A percentile compares a stretch with the other conserved stretches of the same genome.
Evolutionary conservation across 176 grass and related monocot genomes (phyloP).

Genomic region (Pontederia paniculata): DNA sequence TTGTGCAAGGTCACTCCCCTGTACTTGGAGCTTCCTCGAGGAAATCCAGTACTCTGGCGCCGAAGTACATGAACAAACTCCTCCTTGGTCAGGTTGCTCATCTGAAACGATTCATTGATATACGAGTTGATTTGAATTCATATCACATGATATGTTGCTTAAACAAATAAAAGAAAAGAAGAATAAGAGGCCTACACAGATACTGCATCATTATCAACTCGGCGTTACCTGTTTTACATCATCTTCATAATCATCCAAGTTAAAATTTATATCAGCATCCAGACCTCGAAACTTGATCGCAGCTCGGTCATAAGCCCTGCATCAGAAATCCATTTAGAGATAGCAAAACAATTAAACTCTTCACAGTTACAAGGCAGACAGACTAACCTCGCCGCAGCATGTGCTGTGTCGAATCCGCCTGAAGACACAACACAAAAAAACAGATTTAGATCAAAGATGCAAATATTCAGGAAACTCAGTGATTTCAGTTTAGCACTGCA

Average conservation of each 20-base stretch:
- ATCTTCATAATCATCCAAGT: conserved; percentile 11
- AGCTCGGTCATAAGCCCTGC: conserved; percentile 15
- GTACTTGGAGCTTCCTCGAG: conserved; percentile 14
- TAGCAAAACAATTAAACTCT: neutral
- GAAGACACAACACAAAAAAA: neutral
- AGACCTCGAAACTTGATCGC: conserved; percentile 14
- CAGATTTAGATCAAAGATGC: neutral
- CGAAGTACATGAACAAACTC: conserved; percentile 16
- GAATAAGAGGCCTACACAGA: too few species aligned
- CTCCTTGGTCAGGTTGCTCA: conserved; percentile 17
- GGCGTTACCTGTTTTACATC: conserved; percentile 6
- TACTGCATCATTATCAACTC: too few species aligned
- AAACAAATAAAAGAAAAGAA: too few species aligned
- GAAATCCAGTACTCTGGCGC: conserved; percentile 9
- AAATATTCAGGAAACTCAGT: too few species aligned
- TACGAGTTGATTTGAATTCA: too few species aligned
- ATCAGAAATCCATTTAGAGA: neutral
- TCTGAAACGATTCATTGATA: neutral
- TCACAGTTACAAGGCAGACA: neutral
- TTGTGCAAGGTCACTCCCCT: conserved; percentile 15
- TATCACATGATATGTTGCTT: too few species aligned
- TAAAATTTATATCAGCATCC: conserved; percentile 18
- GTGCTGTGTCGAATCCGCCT: conserved; percentile 18
- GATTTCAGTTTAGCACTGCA: too few species aligned
- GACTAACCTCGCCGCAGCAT: conserved; percentile 14